Percentiles rank a stretch among this genome's conserved stretches.
phyloP scores from a whole-genome alignment of 805 yeast species.

The Cyberlindnera xishuangbannaensis region DNA sequence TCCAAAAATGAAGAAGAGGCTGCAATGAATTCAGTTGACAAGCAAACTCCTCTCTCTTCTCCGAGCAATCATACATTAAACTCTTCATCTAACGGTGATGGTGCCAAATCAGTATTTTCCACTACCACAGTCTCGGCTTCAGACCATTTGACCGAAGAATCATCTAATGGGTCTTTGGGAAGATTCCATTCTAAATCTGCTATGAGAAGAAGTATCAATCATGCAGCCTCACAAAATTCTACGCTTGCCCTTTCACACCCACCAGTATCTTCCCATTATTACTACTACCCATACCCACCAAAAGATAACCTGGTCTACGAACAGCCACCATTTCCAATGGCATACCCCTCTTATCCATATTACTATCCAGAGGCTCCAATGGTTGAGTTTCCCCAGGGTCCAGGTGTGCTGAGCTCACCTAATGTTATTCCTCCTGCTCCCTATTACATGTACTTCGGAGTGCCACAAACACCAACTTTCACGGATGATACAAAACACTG shows the following conservation, averaged over 20 bases:
- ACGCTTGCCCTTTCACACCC: conserved; percentile 6
- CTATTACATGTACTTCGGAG: conserved; percentile 26
- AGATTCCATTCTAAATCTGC: conserved; percentile 11
- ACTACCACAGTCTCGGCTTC: conserved; percentile 22
- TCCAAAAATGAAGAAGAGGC: conserved; percentile 5
- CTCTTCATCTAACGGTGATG: conserved; percentile 22
- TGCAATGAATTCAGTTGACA: conserved; percentile 2
- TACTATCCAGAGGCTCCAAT: conserved; percentile 19
- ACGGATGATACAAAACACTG: conserved; percentile 8
- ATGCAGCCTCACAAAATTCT: conserved; percentile 8
- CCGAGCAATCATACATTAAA: conserved; percentile 19
- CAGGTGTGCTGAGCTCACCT: conserved; percentile 11
- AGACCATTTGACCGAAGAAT: conserved; percentile 15
- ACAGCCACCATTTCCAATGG: conserved; percentile 16
- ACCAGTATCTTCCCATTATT: conserved; percentile 26
- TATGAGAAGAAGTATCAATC: conserved; percentile 14
- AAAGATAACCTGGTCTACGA: conserved; percentile 23
- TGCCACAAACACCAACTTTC: conserved; percentile 19
- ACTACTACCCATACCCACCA: conserved; percentile 28
- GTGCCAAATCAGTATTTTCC: conserved; percentile 22
- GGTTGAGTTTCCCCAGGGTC: conserved; percentile 16
- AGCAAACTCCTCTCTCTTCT: conserved; percentile 22
- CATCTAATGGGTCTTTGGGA: conserved; percentile 15
- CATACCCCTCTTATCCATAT: conserved; percentile 22
- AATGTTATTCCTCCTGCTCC: conserved; percentile 24